Evolutionary conservation across 768 basidiomycete species (phyloP), one percentile per base, ranked within the genome.

Genomic region (Rhizopogon sp.): DNA sequence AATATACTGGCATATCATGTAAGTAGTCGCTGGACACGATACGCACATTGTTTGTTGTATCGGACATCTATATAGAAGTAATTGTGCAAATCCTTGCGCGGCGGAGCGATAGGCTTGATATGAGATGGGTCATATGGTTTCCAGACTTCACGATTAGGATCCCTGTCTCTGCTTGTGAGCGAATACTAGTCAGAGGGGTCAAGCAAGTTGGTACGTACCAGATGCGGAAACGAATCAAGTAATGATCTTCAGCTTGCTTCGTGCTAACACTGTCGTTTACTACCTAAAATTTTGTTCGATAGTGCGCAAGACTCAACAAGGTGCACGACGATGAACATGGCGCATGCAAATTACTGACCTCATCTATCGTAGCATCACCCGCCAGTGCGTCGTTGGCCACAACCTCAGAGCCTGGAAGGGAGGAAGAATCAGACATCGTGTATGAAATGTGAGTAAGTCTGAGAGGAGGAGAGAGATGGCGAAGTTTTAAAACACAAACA

Each of bases 1-100:
- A 20, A 33, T 9, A 31, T 3, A 46, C n/a, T 6, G n/a, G n/a
- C 20, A 17, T 14, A 35, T 10, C 13, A 11, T 35, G 14, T 14
- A 33, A 33, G 20, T 20, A 20, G 20, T 20, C 20, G 33, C 14
- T 22, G 13, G 35, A 3, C 7, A 35, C 8, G 8, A 22, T 5
- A 2, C 46, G 13, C 13, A 49, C 46, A 22, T 49, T 5, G 1
- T 5, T 16, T 13, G 9, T 35, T 6, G 17, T 33, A 35, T 20
- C 8, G 33, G 46, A 22, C 13, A 9, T 51, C 40, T 39, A 65
- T 53, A 53, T 59, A 53, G 43, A 64, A 65, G 39, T 64, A 65
- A 43, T 57, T 64, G n/a, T 52, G 14, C 4, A 58, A n/a, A 47
- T 65, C 60, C 16, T 16, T 14, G 6, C 37, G 20, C 20, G 20